phyloP scores from a whole-genome alignment of 1,139 yeast species.

The Kurtzmaniella quercitrusa region DNA sequence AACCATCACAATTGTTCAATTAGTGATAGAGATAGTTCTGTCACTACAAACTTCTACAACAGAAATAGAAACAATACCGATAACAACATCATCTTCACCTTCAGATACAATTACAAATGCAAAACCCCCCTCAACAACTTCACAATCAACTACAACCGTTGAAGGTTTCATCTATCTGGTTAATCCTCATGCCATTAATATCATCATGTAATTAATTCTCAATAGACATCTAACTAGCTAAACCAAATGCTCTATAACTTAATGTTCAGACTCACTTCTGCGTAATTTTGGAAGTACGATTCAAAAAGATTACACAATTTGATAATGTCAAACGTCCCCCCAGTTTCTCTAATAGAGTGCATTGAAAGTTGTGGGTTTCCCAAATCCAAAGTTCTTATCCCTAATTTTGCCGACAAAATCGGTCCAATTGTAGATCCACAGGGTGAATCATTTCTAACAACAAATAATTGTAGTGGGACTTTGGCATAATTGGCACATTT shows the following conservation, averaged over 20 bases:
- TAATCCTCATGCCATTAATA: neutral
- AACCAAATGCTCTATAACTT: conserved; percentile 18
- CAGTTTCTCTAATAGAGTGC: conserved; percentile 95
- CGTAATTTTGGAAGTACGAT: conserved; percentile 49
- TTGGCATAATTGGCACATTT: conserved; percentile 61
- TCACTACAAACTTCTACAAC: neutral
- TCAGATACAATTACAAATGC: neutral
- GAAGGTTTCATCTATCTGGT: neutral
- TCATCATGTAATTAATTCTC: neutral
- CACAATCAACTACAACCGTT: neutral
- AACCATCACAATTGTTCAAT: neutral
- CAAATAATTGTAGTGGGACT: conserved; percentile 78
- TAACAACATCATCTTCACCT: too few relatives aligned
- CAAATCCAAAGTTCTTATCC: conserved; percentile 83
- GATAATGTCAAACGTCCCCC: conserved; percentile 73
- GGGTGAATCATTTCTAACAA: conserved; percentile 85
- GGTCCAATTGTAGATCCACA: conserved; percentile 99
- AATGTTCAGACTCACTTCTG: conserved; percentile 24
- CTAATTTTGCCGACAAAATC: conserved; percentile 80
- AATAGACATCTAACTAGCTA: neutral
- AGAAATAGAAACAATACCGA: neutral
- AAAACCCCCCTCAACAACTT: neutral
- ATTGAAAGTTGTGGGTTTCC: conserved; percentile 94
- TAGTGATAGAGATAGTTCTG: neutral
- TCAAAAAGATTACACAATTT: conserved; percentile 58